These are phyloP conservation scores for Podaxis pistillaris DNA, from an alignment of 768 basidiomycete genomes.

Conservation along the genomic window DNA sequence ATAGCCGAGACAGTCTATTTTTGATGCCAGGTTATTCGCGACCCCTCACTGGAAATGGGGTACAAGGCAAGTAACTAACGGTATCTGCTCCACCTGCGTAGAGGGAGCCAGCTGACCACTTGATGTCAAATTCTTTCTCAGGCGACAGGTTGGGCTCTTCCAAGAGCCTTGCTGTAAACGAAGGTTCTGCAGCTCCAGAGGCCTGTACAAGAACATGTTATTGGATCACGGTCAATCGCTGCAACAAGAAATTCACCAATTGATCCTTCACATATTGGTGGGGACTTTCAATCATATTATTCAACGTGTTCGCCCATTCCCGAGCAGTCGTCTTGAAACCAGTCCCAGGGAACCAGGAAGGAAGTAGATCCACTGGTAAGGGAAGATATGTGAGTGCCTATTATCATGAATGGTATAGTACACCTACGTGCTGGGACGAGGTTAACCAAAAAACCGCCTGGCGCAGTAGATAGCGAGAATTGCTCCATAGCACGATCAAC, in stretches of 20 bases:
- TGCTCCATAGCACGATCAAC: constrained; percentile 38
- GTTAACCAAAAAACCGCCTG: constrained; percentile 47
- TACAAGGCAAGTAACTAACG: constrained; percentile 20
- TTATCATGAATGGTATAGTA: not conserved
- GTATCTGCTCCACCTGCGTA: constrained; percentile 49
- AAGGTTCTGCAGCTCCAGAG: constrained; percentile 30
- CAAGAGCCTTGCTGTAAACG: constrained; percentile 33
- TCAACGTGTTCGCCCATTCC: constrained; percentile 40
- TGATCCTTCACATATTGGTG: constrained; percentile 42
- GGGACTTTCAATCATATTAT: constrained; percentile 46
- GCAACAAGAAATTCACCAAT: constrained; percentile 32
- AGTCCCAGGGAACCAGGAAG: constrained; percentile 60
- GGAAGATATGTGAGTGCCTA: not conserved
- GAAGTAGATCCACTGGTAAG: constrained; percentile 42
- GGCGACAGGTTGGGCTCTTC: constrained; percentile 27
- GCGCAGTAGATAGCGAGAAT: constrained; percentile 38
- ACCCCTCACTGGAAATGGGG: too few relatives aligned
- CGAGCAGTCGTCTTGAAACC: constrained; percentile 47
- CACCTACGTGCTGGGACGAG: constrained; percentile 43
- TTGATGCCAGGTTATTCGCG: not conserved
- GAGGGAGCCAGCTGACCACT: constrained; percentile 44
- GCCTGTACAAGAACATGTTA: constrained; percentile 18
- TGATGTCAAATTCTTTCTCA: constrained; percentile 36
- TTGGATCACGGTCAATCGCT: not conserved
- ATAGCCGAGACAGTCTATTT: constrained; percentile 37